A percentile compares a stretch with the other conserved stretches of the same genome.
These are phyloP conservation scores for Aquilaria agallochum DNA, from an alignment of 441 rosid genomes.

Conservation along the genomic window DNA sequence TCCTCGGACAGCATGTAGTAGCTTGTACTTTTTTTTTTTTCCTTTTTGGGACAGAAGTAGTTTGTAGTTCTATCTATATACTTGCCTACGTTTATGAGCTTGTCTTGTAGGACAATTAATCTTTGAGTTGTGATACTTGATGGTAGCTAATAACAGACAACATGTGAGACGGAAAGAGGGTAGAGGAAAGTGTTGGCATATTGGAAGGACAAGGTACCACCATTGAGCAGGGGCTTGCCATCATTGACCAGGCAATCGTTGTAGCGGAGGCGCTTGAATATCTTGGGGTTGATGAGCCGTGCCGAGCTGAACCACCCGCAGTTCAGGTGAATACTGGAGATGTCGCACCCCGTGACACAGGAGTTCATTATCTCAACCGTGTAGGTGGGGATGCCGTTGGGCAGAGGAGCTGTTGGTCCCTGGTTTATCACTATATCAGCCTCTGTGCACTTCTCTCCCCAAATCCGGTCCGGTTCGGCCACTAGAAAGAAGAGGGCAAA, in stretches of 20 bases:
- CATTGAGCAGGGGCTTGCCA: slow-evolving; percentile 55
- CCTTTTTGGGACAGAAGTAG: neutral
- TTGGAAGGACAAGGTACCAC: slow-evolving; percentile 58
- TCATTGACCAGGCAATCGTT: slow-evolving; percentile 87
- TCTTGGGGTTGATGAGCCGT: slow-evolving; percentile 63
- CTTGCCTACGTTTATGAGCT: too few relatives aligned
- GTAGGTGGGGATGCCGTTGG: slow-evolving; percentile 77
- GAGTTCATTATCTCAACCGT: slow-evolving; percentile 71
- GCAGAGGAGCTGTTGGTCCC: slow-evolving; percentile 62
- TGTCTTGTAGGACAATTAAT: too few relatives aligned
- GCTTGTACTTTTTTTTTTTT: too few relatives aligned
- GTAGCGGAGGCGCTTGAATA: slow-evolving; percentile 74
- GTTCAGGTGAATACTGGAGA: slow-evolving; percentile 60
- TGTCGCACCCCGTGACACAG: slow-evolving; percentile 66
- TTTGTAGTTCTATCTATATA: too few relatives aligned
- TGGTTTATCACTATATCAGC: slow-evolving; percentile 71
- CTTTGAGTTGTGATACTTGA: too few relatives aligned
- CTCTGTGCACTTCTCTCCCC: slow-evolving; percentile 55
- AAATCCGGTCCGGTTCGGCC: slow-evolving; percentile 45
- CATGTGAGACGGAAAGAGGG: slow-evolving; percentile 67
- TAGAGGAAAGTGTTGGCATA: slow-evolving; percentile 79
- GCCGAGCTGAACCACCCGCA: slow-evolving; percentile 97
- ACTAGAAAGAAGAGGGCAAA: slow-evolving; percentile 4
- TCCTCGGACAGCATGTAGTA: too few relatives aligned
- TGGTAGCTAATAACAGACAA: slow-evolving; percentile 36